These are phyloP conservation scores for Monotropa hypopitys DNA, from an alignment of 179 eudicot genomes.

Conservation along the genomic window DNA sequence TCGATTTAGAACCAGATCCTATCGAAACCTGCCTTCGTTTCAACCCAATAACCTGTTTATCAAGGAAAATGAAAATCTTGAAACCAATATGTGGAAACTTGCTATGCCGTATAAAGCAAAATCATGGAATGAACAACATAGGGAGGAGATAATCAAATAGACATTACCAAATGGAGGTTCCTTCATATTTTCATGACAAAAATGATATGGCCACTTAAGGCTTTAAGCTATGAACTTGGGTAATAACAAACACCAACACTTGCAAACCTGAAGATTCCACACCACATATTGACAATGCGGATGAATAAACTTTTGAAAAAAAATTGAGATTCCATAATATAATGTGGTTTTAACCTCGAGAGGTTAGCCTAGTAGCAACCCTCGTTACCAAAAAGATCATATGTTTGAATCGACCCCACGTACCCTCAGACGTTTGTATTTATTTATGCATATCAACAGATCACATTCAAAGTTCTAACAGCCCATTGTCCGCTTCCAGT, in stretches of 20 bases:
- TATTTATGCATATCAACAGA: background rate
- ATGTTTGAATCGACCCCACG: background rate
- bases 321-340: background rate
- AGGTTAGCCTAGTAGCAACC: background rate
- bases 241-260: background rate
- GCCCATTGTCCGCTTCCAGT: background rate
- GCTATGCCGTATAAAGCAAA: background rate
- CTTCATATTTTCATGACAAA: background rate
- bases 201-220: background rate
- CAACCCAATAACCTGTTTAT: conserved; percentile 69
- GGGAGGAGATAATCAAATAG: background rate
- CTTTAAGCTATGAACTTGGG: background rate
- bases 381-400: background rate
- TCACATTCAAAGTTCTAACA: background rate
- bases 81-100: background rate
- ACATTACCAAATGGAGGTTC: background rate
- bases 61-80: background rate
- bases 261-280: background rate
- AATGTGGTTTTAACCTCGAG: background rate
- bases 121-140: background rate
- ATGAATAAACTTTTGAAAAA: background rate
- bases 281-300: background rate
- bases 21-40: conserved; percentile 75
- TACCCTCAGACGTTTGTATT: no score
- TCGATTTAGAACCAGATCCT: conserved; percentile 81